Conservation (phyloP, 2,329 filamentous ascomycete genomes). For the Gaeumannomyces tritici region DNA sequence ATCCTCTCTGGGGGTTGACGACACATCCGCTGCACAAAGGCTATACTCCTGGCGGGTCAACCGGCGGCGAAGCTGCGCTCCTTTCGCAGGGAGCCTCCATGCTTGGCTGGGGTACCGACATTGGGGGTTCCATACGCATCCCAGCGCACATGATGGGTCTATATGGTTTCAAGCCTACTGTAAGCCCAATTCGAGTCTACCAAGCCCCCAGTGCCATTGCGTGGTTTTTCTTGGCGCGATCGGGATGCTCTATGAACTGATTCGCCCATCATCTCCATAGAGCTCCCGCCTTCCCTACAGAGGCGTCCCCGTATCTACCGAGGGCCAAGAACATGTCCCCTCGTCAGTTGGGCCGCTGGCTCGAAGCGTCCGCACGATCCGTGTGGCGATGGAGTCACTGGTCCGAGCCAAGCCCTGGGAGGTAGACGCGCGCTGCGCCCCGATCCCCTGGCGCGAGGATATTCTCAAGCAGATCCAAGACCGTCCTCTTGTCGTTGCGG, state of each 20-base stretch:
- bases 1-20: slow-evolving; percentile 24
- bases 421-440: slow-evolving; percentile 37
- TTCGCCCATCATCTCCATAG: slow-evolving; percentile 19
- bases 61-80: slow-evolving; percentile 26
- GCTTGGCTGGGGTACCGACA: slow-evolving; percentile 26
- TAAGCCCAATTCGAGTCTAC: slow-evolving; percentile 25
- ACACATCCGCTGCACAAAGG: slow-evolving; percentile 23
- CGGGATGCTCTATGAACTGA: neutral
- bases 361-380: slow-evolving; percentile 38
- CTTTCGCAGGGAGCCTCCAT: slow-evolving; percentile 21
- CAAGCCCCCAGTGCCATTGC: neutral
- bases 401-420: slow-evolving; percentile 40
- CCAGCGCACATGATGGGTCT: slow-evolving; percentile 29
- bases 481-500: slow-evolving; percentile 36
- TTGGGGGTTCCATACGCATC: slow-evolving; percentile 11
- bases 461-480: slow-evolving; percentile 28
- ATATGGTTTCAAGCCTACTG: slow-evolving; percentile 38
- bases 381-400: slow-evolving; percentile 35
- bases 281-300: slow-evolving; percentile 47
- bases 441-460: slow-evolving; percentile 33
- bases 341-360: slow-evolving; percentile 53
- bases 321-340: slow-evolving; percentile 55
- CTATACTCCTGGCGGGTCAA: slow-evolving; percentile 23
- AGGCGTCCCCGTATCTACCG: slow-evolving; percentile 49
- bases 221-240: neutral